Evolutionary conservation across 2,329 filamentous ascomycete genomes (phyloP), one percentile per base, ranked within the genome.

Genomic region (Cryphonectria radicalis): DNA sequence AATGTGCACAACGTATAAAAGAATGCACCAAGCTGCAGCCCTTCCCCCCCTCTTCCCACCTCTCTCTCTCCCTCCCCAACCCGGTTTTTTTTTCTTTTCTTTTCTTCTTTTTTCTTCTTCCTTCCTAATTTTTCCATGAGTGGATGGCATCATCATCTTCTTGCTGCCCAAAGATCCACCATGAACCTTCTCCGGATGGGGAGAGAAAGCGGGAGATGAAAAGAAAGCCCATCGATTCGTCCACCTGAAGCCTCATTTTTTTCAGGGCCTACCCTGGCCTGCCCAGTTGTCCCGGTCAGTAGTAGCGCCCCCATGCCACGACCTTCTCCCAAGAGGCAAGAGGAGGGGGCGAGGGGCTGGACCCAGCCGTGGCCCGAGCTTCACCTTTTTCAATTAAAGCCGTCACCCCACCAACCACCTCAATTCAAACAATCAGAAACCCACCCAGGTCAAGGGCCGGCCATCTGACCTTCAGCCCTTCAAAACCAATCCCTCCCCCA

Each of bases 381-480:
- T 32, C 32, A 40, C 22, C 59, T 62, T 50, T 50, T 62, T 62
- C 59, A 62, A 62, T 67, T 67, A 32, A 42, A 43, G 4, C 66
- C 55, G 66, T 67, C 66, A 25, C 66, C 66, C 66, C 66, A 67
- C 66, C 66, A 67, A 67, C 66, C 66, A 67, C 22, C 25, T n/a
- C 66, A 62, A 67, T 67, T 67, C 66, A 67, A 67, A 67, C 66
- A 67, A 67, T 60, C 55, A n/a, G 53, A 46, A 25, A 28, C 40
- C 22, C 62, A 40, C 37, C 62, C 40, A n/a, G 22, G 55, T 46
- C 55, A n/a, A 32, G 32, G 59, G 17, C 17, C 59, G 37, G 37
- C 46, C 46, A 50, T 59, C 25, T 59, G 55, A 32, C 55, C 17
- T 11, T 59, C 55, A 17, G 55, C 55, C 28, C 13, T 32, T 19